A percentile compares a stretch with the other conserved stretches of the same genome.
Conservation (phyloP, 306 rosid species). For the Elaeagnus macrophylla region DNA sequence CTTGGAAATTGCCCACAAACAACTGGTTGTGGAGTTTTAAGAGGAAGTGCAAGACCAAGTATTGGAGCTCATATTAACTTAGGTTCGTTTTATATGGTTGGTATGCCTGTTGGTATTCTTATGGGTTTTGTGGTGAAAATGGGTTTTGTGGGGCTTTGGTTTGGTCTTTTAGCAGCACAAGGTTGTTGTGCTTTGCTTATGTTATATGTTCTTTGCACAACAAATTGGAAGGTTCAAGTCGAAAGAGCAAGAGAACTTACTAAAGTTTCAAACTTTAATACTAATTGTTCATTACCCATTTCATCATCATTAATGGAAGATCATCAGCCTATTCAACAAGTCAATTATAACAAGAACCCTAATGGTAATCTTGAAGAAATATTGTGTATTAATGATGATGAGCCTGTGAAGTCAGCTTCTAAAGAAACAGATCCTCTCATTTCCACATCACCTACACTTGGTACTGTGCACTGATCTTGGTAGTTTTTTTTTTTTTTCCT, state of each 20-base stretch:
- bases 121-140: constrained; percentile 49
- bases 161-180: constrained; percentile 97
- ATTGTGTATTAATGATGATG: constrained; percentile 24
- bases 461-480: background rate
- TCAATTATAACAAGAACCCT: background rate
- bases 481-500: constrained; percentile 11
- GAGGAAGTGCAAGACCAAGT: constrained; percentile 82
- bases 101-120: constrained; percentile 72
- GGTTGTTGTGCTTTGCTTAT: constrained; percentile 65
- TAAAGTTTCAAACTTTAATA: background rate
- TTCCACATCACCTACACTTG: background rate
- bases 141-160: constrained; percentile 88
- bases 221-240: constrained; percentile 64
- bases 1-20: constrained; percentile 96
- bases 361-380: constrained; percentile 30
- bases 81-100: constrained; percentile 80
- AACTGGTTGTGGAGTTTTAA: constrained; percentile 75
- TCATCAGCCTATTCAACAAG: background rate
- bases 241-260: constrained; percentile 62
- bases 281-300: constrained; percentile 20
- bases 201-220: constrained; percentile 58
- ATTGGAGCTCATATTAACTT: constrained; percentile 81
- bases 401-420: constrained; percentile 15
- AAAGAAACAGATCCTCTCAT: constrained; percentile 53
- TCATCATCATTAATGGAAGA: constrained; percentile 2